Evolutionary conservation across 345 rosid genomes (phyloP), one percentile per base, ranked within the genome.

Genomic region (Eucalyptus rudis): DNA sequence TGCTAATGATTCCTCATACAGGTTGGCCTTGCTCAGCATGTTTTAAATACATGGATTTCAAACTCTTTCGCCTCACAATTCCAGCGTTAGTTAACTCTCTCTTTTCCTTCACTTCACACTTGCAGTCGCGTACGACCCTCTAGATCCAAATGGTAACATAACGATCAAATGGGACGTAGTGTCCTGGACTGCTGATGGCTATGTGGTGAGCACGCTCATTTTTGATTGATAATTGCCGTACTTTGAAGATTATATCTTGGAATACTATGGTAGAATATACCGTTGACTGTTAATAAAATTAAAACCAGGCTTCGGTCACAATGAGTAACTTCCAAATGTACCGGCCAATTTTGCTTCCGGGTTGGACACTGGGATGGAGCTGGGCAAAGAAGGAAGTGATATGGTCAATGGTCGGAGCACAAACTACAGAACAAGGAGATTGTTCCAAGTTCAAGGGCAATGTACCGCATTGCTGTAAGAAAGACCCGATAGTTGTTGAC

Each of bases 341-440:
- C 84, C 90, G 97, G 8, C 97, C 94, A 90, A 94, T 96, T 62
- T 90, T 90, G 81, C 92, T 92, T n/a, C 97, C 98, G 25, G 98
- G 97, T 12, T 96, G 97, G 98, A 95, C 96, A 45, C 86, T 96
- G 15, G 93, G 94, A 62, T 96, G 98, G 98, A 56, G 91, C 90
- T 96, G 98, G 97, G 93, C 92, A 29, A 96, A 95, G 89, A 95
- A 95, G 92, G 98, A 96, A 88, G 96, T 96, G 88, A 94, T 95
- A 89, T 96, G 98, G 98, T 88, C 93, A 76, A 96, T 96, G 96
- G 92, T 86, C 27, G 98, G 98, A 59, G 94, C 95, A 76, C 98
- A 96, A 92, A 91, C 98, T 33, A 96, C 96, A 49, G 97, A 96
- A 88, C 98, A 95, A 93, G 98, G 97, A 87, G 98, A 95, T 64